Base-by-base conservation (phyloP, 495 filamentous ascomycete species). In the Extremus antarcticus region DNA sequence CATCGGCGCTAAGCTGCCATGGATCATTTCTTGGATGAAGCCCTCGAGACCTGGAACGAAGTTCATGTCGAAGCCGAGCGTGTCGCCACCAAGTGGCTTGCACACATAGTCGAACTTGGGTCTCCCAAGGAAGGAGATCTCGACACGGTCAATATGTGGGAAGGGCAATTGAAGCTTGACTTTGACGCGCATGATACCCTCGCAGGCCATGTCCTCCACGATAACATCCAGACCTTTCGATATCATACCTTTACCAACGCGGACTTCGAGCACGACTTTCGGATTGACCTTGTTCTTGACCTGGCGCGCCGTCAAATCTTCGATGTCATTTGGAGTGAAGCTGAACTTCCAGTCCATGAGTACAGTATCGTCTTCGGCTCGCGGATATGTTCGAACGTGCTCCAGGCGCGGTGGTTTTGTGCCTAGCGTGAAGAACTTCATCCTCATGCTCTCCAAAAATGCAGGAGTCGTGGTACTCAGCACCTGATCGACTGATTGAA, bases 321-420 rank as follows among this genome's bases (percentile, higher is more conserved):
- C 81, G 10, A 77, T 85, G 68, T 99, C 92, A 61, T 91, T 96
- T 9, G 92, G 92, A 0, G 87, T 97, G 70, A 99, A 99, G 73
- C 90, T 96, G 71, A 99, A 97, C 61, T 94, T 90, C 92, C 92
- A 99, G 66, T 99, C 92, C 94, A 97, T 99, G 52, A 97, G 78
- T 41, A 99, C 87, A 52, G 85, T 85, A 63, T 99, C 91, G 46
- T 95, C 88, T 45, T 95, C 87, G 13, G 88, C 86, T 71, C 94
- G 96, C 23, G 92, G 90, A 62, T 97, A 97, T 7, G 92, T 94
- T 74, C 94, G 96, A 62, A 97, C 92, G 65, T 95, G 88, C 67
- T 99, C 92, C 75, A 99, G 76, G 39, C 92, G 81, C 1, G 94
- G 94, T 7, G 92, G 91, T 71, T 99, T 99, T 25, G 86, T 87